Evolutionary conservation across 305 asterid genomes (phyloP), one percentile per base, ranked within the genome.

Genomic region (Petunia hybrid): DNA sequence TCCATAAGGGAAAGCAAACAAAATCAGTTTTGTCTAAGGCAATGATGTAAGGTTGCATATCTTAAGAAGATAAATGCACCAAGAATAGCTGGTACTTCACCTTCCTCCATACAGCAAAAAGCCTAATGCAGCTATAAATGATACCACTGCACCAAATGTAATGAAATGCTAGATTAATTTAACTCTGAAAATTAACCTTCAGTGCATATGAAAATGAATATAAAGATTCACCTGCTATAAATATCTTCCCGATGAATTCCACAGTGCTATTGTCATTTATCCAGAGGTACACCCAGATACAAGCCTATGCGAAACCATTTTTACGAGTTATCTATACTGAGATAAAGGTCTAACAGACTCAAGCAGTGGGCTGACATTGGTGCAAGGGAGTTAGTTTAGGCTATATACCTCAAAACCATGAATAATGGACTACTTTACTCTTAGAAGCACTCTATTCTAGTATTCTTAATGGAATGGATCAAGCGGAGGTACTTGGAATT

Each of bases 101-200:
- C 97, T 94, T 90, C 98, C 97, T 59, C 99, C 98, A 83, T 95
- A 95, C 40, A 92, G 86, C 90, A 95, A 87, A 88, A 95, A 95
- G 16, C 99, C 98, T 77, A 94, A 69, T 75, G 99, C 99, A 74
- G 99, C 99, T 45, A 89, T 80, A 86, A 92, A 85, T 65, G 99
- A 91, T 42, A 95, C 95, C 87, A 88, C 99, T 95, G 97, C 89
- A 86, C 80, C 88, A 77, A 80, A 22, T 70, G 59, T 45, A 70
- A 31, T 45, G 42, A 70, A 70, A 70, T 70, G 77, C 10, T 70
- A 65, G 77, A 70, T 22, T 70, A 45, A 70, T 14, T 53, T 10
- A 45, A 45, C 77, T 45, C 60, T 10, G 57, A 71, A 12, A 66
- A 2, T 60, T 31, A 70, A 45, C 53, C 22, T 70, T 70, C 77